Evolutionary conservation across 2,329 filamentous ascomycete genomes (phyloP), one percentile per base, ranked within the genome.

Genomic region (Shiraia bambusicola): DNA sequence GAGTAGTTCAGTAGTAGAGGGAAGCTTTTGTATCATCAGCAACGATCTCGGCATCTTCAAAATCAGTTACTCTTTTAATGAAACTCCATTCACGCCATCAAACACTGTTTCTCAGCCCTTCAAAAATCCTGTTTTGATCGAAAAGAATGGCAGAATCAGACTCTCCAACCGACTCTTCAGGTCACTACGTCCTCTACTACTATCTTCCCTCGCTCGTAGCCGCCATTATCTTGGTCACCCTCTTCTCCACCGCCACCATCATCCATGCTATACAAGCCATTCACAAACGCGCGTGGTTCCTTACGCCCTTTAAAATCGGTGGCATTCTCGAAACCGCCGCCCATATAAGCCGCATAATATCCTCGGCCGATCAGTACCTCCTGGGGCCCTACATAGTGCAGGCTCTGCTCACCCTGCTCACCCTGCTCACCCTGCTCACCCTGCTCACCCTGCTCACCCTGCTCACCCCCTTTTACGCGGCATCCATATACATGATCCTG

Each of bases 261-360:
- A 45, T 59, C 2, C 76, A 80, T 45, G 45, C 54, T 0, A 73
- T 62, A 42, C 70, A 72, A 22, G 59, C 77, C 15, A 55, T 65
- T 14, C 68, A 60, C n/a, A 67, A 67, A 2, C 59, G 66, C 28
- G 73, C 73, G 3, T 79, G 74, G 72, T 79, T 75, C 54, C 74
- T 77, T 47, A 71, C 76, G 3, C 73, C 77, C 0, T 73, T 80
- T 28, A 45, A 75, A 3, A 53, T 80, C 11, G 76, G 76, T 25
- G 72, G 73, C 16, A 17, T 32, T 78, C 75, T 78, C 42, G 76
- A 80, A 56, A 56, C 64, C 0, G 56, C 79, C 17, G 77, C 76
- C 6, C 80, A 78, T 39, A 52, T 76, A 9, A 75, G 72, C 2
- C 72, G 78, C 34, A 69, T 71, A 2, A 54, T 65, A 6, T 67